Base-by-base conservation (phyloP, 768 basidiomycete species). In the Mycena metata region DNA sequence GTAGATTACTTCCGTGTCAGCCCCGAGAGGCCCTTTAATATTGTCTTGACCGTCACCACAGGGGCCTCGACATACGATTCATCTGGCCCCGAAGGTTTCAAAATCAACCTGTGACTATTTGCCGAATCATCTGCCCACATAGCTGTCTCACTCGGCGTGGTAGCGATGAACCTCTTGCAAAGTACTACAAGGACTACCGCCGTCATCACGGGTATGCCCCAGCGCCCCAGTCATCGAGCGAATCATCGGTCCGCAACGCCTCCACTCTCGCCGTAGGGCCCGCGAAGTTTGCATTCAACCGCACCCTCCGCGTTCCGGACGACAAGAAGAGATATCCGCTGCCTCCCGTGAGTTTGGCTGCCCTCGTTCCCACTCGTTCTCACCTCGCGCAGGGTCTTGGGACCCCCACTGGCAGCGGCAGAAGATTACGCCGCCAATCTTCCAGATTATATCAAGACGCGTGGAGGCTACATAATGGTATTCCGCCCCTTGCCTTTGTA, bases 201-300 rank as follows among this genome's bases (percentile, higher is more conserved):
- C n/a, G n/a, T n/a, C n/a, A n/a, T n/a, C 55, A 56, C 24, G 39
- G 39, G 26, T 24, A 7, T 57, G 41, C 55, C 36, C 24, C 41
- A 16, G 10, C 16, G 9, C 7, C 23, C 16, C 41, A 43, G 23
- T 42, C 55, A 23, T 43, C 41, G 10, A 42, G 55, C 55, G 41
- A 57, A 43, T 17, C 43, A 21, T 30, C 30, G 30, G 30, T 30
- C 30, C 30, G 46, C n/a, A 47, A 35, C 11, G 21, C n/a, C 0
- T 60, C 43, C 6, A 60, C 58, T 23, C 21, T 60, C 45, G 33
- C 58, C 21, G 26, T 60, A 30, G 58, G 58, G 17, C 58, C 58
- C 2, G 58, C 26, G 19, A 10, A 23, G 15, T 23, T 60, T 24
- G 47, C 17, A 13, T 60, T 60, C 58, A 47, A 47, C 30, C 45